Evolutionary conservation across 345 rosid species (phyloP), one percentile per base, ranked within the genome.

Genomic region (Microthlaspi erraticum): DNA sequence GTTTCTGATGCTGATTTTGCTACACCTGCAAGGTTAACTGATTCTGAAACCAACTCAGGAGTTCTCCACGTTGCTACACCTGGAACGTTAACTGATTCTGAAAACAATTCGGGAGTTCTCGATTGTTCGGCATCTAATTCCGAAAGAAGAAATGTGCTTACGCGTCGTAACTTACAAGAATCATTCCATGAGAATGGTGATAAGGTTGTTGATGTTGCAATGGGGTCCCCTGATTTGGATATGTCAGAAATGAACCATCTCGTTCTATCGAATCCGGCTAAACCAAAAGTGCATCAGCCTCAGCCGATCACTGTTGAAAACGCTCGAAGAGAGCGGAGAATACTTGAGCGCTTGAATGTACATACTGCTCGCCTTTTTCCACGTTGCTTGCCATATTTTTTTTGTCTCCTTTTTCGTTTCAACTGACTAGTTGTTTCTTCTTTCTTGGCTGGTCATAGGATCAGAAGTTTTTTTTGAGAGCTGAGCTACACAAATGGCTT

Each of bases 401-500:
- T 55, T 13, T n/a, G n/a, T 55, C 29, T 38, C 29, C 41, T 75
- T 32, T 38, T n/a, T 14, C 41, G 57, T 23, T 45, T 48, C 37
- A 52, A 45, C 69, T 53, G 49, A 68, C 60, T 37, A 20, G 6
- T 54, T 62, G 18, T 54, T 64, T 80, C 52, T 65, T 52, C 74
- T 62, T 54, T 61, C 19, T 53, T 62, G 70, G 70, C 59, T 75
- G 60, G 19, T 52, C 37, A 66, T 79, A 94, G 97, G 87, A 83
- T 39, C 87, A 94, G 65, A 87, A 88, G 74, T 85, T 87, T 68
- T 77, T 94, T 73, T 76, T 94, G 78, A 88, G 83, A 87, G 73
- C 83, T 19, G 96, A 91, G 79, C 87, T 94, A 43, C 87, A 83
- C 68, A 84, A 78, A 75, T 86, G 96, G 97, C 96, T 94, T 18